Evolutionary conservation across 1,284 basidiomycete species (phyloP).

Genomic region (Austroboletus niveus): DNA sequence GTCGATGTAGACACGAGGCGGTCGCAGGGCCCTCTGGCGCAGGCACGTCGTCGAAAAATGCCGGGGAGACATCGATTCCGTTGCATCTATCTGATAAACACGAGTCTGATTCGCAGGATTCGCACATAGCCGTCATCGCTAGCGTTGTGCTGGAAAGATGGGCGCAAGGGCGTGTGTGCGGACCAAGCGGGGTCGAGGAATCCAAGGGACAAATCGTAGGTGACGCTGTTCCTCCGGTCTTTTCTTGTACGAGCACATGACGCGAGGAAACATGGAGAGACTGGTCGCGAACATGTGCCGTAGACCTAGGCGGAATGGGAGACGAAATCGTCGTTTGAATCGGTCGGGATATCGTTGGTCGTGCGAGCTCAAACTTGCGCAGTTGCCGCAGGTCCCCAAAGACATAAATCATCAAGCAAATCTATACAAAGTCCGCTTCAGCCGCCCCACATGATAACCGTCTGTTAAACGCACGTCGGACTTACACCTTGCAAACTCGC

Average conservation of each 20-base stretch:
- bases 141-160: slow-evolving; percentile 13
- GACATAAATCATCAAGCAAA: slow-evolving; percentile 69
- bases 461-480: not conserved
- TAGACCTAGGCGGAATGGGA: slow-evolving; percentile 6
- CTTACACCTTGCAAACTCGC: slow-evolving; percentile 63
- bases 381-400: slow-evolving; percentile 80
- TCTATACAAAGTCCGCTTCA: slow-evolving; percentile 17
- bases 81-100: slow-evolving; percentile 17
- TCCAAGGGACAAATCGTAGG: slow-evolving; percentile 5
- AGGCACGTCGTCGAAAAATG: slow-evolving; percentile 58
- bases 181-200: slow-evolving; percentile 11
- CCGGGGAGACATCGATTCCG: slow-evolving; percentile 56
- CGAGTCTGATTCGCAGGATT: slow-evolving; percentile 19
- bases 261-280: slow-evolving; percentile 14
- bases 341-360: slow-evolving; percentile 58
- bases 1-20: slow-evolving; percentile 33
- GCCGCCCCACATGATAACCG: not conserved
- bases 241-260: slow-evolving; percentile 8
- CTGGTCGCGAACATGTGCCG: not conserved
- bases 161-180: not conserved
- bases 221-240: not conserved
- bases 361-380: slow-evolving; percentile 69
- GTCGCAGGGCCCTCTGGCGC: slow-evolving; percentile 54
- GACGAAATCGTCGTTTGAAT: slow-evolving; percentile 28
- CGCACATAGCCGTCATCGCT: slow-evolving; percentile 6